Percentiles rank a stretch among this genome's conserved stretches.
Evolutionary conservation across 1,139 yeast genomes (phyloP).

Genomic region (Hyphopichia wangnamkhiaoensis): DNA sequence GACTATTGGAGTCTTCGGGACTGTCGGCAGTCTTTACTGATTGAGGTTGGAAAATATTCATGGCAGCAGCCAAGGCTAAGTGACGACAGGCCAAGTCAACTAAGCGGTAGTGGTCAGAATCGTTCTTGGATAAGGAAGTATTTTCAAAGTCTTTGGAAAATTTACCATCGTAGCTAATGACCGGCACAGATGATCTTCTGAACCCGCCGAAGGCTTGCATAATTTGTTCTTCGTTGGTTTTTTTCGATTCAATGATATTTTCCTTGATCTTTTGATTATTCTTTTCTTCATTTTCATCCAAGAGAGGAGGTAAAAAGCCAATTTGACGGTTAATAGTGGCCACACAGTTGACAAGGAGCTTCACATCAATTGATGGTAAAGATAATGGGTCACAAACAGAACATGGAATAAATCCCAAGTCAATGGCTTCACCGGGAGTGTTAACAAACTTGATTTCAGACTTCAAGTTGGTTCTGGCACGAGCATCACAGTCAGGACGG

Average conservation of each 20-base stretch:
- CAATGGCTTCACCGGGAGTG: slow-evolving; percentile 42
- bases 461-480: slow-evolving; percentile 44
- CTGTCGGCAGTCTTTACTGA: slow-evolving; percentile 10
- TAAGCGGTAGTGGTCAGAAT: slow-evolving; percentile 66
- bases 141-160: slow-evolving; percentile 27
- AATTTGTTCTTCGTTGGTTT: slow-evolving; percentile 28
- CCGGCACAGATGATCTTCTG: slow-evolving; percentile 32
- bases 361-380: slow-evolving; percentile 48
- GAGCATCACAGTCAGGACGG: slow-evolving; percentile 68
- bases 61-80: slow-evolving; percentile 78
- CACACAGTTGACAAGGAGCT: slow-evolving; percentile 59
- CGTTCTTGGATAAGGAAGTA: slow-evolving; percentile 50
- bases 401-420: slow-evolving; percentile 53
- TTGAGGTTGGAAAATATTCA: slow-evolving; percentile 41
- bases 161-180: slow-evolving; percentile 23
- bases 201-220: slow-evolving; percentile 21
- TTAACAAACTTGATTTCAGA: slow-evolving; percentile 48
- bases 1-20: slow-evolving; percentile 17
- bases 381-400: slow-evolving; percentile 49
- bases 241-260: slow-evolving; percentile 35
- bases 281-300: slow-evolving; percentile 48
- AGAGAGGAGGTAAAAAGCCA: slow-evolving; percentile 55
- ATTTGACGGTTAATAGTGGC: slow-evolving; percentile 55
- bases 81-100: slow-evolving; percentile 84
- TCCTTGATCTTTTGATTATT: slow-evolving; percentile 41